Evolutionary conservation across 1,284 basidiomycete species (phyloP).

Genomic region (Boletus smithii): DNA sequence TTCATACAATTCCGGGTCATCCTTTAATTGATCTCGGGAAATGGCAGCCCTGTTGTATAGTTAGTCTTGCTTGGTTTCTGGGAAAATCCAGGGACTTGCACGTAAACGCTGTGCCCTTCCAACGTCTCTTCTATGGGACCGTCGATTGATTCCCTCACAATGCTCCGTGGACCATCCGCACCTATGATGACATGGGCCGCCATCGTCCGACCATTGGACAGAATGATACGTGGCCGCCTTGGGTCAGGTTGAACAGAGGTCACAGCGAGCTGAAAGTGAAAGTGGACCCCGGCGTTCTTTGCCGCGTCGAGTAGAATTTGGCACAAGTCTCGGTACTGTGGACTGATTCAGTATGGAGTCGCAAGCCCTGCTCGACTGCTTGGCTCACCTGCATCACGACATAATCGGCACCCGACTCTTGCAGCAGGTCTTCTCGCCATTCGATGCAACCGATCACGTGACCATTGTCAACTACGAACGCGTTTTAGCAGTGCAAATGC

Average conservation of each 20-base stretch:
- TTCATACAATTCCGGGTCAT: conserved; percentile 37
- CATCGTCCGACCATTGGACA: conserved; percentile 38
- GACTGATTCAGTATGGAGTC: conserved; percentile 9
- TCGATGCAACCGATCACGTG: conserved; percentile 44
- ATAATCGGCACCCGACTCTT: conserved; percentile 54
- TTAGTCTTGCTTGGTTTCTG: conserved; percentile 3
- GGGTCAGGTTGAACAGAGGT: conserved; percentile 31
- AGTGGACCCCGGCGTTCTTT: conserved; percentile 38
- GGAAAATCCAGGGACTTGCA: conserved; percentile 19
- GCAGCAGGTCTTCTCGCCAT: conserved; percentile 52
- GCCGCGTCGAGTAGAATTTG: conserved; percentile 43
- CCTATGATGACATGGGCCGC: conserved; percentile 41
- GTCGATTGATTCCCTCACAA: conserved; percentile 26
- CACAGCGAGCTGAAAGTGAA: conserved; percentile 41
- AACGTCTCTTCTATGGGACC: conserved; percentile 19
- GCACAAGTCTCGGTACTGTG: conserved; percentile 46
- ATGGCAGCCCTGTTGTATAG: conserved; percentile 35
- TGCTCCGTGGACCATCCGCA: conserved; percentile 39
- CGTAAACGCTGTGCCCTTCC: conserved; percentile 32
- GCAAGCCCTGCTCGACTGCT: background rate
- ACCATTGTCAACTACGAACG: conserved; percentile 28
- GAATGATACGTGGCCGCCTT: conserved; percentile 24
- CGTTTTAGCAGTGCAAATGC: background rate
- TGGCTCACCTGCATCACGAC: conserved; percentile 45
- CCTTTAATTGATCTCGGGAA: conserved; percentile 36